A percentile compares a stretch with the other conserved stretches of the same genome.
These are phyloP conservation scores for Torrubiellomyces zombiae DNA, from an alignment of 2,329 filamentous ascomycete species.

Conservation along the genomic window DNA sequence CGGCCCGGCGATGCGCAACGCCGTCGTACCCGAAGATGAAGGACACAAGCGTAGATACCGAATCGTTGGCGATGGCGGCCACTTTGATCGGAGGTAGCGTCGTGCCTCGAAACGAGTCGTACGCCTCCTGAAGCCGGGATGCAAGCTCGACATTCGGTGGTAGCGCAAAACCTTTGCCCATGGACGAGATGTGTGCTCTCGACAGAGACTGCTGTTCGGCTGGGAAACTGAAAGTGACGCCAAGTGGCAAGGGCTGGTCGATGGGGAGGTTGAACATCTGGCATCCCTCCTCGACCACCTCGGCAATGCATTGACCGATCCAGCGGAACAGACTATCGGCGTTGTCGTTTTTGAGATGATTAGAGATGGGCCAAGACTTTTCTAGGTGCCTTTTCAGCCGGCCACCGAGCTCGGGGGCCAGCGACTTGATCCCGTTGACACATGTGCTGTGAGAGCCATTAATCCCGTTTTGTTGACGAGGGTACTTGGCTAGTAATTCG, in stretches of 20 bases:
- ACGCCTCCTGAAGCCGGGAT: constrained; percentile 40
- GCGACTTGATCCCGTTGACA: constrained; percentile 3
- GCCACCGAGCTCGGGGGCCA: constrained; percentile 6
- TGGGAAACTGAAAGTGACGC: constrained; percentile 56
- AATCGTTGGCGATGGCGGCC: constrained; percentile 65
- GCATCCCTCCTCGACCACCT: constrained; percentile 47
- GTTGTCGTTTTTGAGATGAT: constrained; percentile 58
- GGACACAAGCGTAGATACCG: constrained; percentile 63
- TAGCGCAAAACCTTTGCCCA: constrained; percentile 56
- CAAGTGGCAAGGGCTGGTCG: constrained; percentile 37
- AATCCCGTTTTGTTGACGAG: background rate
- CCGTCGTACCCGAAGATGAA: constrained; percentile 56
- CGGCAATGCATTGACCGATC: constrained; percentile 63
- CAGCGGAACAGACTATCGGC: constrained; percentile 62
- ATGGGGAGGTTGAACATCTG: constrained; percentile 22
- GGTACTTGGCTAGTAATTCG: constrained; percentile 29
- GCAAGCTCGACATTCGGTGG: constrained; percentile 43
- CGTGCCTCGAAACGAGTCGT: constrained; percentile 28
- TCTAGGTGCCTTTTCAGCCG: constrained; percentile 45
- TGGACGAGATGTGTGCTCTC: constrained; percentile 46
- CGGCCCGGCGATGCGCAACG: constrained; percentile 43
- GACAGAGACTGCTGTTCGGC: constrained; percentile 48
- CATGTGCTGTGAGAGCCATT: constrained; percentile 3
- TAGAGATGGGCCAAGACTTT: constrained; percentile 56
- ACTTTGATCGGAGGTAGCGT: constrained; percentile 50